Percentiles rank a stretch among this genome's conserved stretches.
Conservation (phyloP, 306 rosid genomes). For the Glycine latifolia region DNA sequence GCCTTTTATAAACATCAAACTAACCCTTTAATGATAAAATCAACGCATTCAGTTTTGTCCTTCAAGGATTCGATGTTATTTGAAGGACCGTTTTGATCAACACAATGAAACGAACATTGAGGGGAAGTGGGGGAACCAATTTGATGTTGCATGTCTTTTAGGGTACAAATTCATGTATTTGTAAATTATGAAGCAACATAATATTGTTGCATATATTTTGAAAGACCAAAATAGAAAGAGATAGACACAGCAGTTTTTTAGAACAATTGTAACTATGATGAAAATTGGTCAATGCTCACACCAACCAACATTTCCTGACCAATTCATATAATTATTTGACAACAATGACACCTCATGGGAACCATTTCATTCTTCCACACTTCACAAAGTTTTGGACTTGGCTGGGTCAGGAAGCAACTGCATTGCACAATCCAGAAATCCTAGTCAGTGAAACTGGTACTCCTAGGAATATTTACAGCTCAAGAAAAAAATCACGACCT, state of each 20-base stretch:
- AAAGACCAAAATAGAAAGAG: background rate
- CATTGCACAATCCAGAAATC: constrained; percentile 49
- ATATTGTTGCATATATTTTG: constrained; percentile 2
- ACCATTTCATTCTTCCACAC: constrained; percentile 39
- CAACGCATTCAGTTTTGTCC: background rate
- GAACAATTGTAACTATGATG: constrained; percentile 37
- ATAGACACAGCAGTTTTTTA: constrained; percentile 26
- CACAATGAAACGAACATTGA: background rate
- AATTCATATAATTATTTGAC: constrained; percentile 56
- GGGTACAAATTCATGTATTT: constrained; percentile 36
- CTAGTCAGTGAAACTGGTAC: constrained; percentile 35
- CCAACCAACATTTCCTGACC: constrained; percentile 52
- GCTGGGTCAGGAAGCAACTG: constrained; percentile 87
- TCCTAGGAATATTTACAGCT: constrained; percentile 28
- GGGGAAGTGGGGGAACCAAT: background rate
- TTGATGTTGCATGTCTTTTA: constrained; percentile 8
- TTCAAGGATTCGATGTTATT: constrained; percentile 1
- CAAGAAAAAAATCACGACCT: background rate
- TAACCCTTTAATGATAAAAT: background rate
- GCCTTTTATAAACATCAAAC: no score
- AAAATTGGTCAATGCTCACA: constrained; percentile 46
- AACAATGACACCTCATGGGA: constrained; percentile 38
- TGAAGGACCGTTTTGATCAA: background rate
- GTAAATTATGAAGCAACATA: constrained; percentile 8
- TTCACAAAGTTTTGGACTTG: constrained; percentile 75